These are phyloP conservation scores for Phytophthora uliginosa DNA, from an alignment of 352 stramenopile genomes.

Conservation along the genomic window DNA sequence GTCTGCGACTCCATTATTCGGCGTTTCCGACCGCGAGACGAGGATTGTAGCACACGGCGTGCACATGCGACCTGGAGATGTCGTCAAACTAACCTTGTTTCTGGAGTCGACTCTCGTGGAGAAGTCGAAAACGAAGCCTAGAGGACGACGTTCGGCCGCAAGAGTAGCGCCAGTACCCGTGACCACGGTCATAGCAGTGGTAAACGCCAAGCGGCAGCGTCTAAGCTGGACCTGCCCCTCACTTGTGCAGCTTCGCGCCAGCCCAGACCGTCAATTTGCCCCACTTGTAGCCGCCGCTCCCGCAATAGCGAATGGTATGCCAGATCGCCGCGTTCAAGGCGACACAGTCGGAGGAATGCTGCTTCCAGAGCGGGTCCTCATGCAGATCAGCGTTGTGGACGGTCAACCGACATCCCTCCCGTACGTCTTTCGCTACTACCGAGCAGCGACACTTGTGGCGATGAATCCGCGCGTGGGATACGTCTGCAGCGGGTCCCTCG, in stretches of 20 bases:
- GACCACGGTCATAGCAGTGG: slow-evolving; percentile 40
- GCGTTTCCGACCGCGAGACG: slow-evolving; percentile 57
- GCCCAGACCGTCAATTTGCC: slow-evolving; percentile 25
- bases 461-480: slow-evolving; percentile 72
- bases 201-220: slow-evolving; percentile 55
- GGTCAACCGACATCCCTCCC: slow-evolving; percentile 58
- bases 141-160: slow-evolving; percentile 8
- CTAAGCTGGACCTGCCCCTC: slow-evolving; percentile 65
- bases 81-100: slow-evolving; percentile 58
- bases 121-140: slow-evolving; percentile 13
- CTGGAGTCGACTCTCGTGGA: slow-evolving; percentile 32
- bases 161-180: slow-evolving; percentile 22
- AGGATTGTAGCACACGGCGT: slow-evolving; percentile 51
- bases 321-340: slow-evolving; percentile 11
- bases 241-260: slow-evolving; percentile 31
- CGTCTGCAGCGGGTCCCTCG: slow-evolving; percentile 66
- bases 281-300: slow-evolving; percentile 23
- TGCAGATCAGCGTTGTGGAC: slow-evolving; percentile 70
- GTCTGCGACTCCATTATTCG: slow-evolving; percentile 59
- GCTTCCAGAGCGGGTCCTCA: slow-evolving; percentile 44
- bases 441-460: slow-evolving; percentile 48
- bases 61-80: slow-evolving; percentile 45
- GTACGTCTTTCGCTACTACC: slow-evolving; percentile 72
- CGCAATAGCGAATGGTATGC: slow-evolving; percentile 7
- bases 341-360: slow-evolving; percentile 47